Evolutionary conservation across 2,329 filamentous ascomycete species (phyloP), one percentile per base, ranked within the genome.

Genomic region (Epichloe hybrida): DNA sequence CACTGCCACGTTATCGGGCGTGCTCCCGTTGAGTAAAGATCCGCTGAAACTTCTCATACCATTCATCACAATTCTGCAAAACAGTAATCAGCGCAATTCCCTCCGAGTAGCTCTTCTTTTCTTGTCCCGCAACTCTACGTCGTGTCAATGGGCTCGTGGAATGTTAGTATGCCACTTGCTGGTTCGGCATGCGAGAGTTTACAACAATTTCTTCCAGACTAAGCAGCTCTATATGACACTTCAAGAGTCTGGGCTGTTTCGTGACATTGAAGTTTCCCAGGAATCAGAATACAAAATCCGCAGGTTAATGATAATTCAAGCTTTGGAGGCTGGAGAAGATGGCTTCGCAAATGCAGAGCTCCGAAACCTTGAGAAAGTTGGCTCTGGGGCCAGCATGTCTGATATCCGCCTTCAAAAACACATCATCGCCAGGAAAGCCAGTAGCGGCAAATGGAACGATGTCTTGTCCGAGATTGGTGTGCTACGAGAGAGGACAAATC

Each of bases 221-320:
- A 63, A 60, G 42, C 50, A 56, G 7, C 54, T 65, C 20, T 65
- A 67, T 40, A 34, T 36, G 2, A 46, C 62, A 11, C 50, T 65
- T n/a, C 60, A 61, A 44, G 56, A 58, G 49, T 57, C 58, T 9
- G 64, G 64, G 0, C 46, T 67, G 6, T 66, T 62, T 40, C 43
- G 52, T 2, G 31, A 53, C 2, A 51, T 51, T 12, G n/a, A 52
- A 4, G 50, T 62, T 11, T 31, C 59, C 5, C 31, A 27, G 6
- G 49, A 53, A 36, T 55, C 51, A 1, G 57, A 65, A 43, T 64
- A 64, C 48, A 55, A 61, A 13, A 60, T 63, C 15, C 61, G 64
- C 47, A 55, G 60, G 6, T 54, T 60, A 42, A 58, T 67, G 50
- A 48, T 56, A 1, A 49, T 59, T 12, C 58, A 57, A 44, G 59